Base-by-base conservation (phyloP, 768 basidiomycete genomes). In the Leccinum sublutescens region DNA sequence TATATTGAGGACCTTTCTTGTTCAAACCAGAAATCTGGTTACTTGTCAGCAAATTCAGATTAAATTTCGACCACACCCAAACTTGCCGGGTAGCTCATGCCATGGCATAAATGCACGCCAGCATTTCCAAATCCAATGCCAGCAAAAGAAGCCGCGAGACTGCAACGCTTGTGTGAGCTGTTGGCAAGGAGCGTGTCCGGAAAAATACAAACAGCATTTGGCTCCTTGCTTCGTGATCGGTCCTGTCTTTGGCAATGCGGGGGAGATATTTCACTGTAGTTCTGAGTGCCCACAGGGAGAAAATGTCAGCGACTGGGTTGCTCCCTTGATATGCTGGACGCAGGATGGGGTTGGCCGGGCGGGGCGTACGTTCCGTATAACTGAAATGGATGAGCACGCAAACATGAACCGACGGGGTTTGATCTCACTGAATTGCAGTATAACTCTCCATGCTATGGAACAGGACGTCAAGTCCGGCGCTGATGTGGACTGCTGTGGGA, bases 361-460 rank as follows among this genome's bases (percentile, higher is more conserved):
- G 85, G 5, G 95, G 96, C 1, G 82, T 86, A 52, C 96, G 89
- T 74, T 96, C 91, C 19, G 86, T 88, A 72, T 96, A 96, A n/a
- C 91, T 92, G 58, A 8, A 50, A 40, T 45, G 23, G 51, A 45
- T 62, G 38, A 59, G 48, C 55, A 62, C 64, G 48, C 8, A 50
- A 38, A 43, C 1, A 36, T 19, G 19, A 34, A 50, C 45, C n/a
- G 50, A 47, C 53, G 40, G 38, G 10, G 8, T 7, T 55, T 40
- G 15, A 29, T 75, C 84, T 71, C 69, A 96, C 86, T 93, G 94
- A 63, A 97, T 95, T 5, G 94, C 91, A 8, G 94, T 96, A 71
- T 90, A 96, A 60, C 89, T 93, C 74, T 98, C 95, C 75, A 98
- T 79, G 54, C 95, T 92, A 66, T 98, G 96, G 83, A 98, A 98